Evolutionary conservation across 2,329 filamentous ascomycete species (phyloP), one percentile per base, ranked within the genome.

Genomic region (Fusarium albidum): DNA sequence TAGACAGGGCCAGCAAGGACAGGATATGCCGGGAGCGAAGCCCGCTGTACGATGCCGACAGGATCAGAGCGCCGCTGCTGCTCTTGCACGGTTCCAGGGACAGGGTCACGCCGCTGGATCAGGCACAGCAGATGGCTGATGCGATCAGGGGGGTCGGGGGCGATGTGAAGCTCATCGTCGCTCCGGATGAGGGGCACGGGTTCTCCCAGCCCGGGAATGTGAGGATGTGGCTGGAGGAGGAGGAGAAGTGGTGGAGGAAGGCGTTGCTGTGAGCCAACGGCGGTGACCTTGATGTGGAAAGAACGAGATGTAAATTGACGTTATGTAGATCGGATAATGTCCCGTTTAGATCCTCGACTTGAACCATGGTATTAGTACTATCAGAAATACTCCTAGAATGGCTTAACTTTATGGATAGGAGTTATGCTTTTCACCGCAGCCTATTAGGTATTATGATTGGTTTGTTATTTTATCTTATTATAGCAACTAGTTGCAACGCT

Each of bases 31-130:
- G 66, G 5, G 77, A 79, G 35, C 70, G 82, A 11, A 83, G 81
- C 49, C 80, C 82, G 0, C 66, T 81, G 12, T 76, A 74, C 38
- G 74, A 79, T 44, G 80, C 77, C 0, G 71, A 76, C n/a, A 72
- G 73, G 45, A 82, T 84, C 47, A 71, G 69, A 32, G 70, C 77
- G 3, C 81, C 82, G 1, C 63, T 87, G 17, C 67, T 86, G 29
- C 68, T 88, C n/a, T 59, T 87, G 6, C 81, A 86, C 17, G 85
- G 84, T 0, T 75, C 74, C 3, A 71, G 71, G 5, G 85, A 88
- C 60, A 79, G 77, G 33, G 77, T 87, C 2, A 85, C 87, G 13
- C 84, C 84, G 0, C 66, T 82, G n/a, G 73, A 77, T 13, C 85
- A 88, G 65, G 81, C 81, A 3, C 70, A 75, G 27, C 75, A 80